phyloP scores from a whole-genome alignment of 148 eudicot species.

The Silene conica region DNA sequence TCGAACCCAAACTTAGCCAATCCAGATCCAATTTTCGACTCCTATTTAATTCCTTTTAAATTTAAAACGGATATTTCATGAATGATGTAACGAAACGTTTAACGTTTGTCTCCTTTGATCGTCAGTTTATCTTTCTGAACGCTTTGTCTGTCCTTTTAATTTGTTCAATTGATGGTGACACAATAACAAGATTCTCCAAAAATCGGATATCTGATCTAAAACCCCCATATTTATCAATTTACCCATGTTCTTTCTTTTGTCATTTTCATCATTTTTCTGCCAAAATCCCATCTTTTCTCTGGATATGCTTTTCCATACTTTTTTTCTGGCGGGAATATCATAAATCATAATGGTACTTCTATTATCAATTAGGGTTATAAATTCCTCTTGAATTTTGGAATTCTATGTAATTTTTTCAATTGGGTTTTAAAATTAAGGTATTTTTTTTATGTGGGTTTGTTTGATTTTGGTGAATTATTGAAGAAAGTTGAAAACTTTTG shows the following conservation, averaged over 20 bases:
- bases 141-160: constrained; percentile 18
- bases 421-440: constrained; percentile 11
- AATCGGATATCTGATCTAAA: constrained; percentile 31
- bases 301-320: constrained; percentile 23
- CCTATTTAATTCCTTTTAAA: too few relatives aligned
- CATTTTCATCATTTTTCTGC: background rate
- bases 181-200: constrained; percentile 26
- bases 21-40: too few relatives aligned
- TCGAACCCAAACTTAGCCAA: too few relatives aligned
- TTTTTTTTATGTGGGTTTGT: constrained; percentile 9
- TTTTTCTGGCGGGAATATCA: constrained; percentile 1
- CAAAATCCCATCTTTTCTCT: constrained; percentile 2
- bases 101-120: background rate
- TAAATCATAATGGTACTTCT: background rate
- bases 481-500: constrained; percentile 11
- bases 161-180: constrained; percentile 30
- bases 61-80: too few relatives aligned
- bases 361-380: constrained; percentile 10
- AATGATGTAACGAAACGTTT: too few relatives aligned
- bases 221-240: background rate
- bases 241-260: constrained; percentile 4
- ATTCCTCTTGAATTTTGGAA: background rate
- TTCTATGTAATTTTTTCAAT: background rate
- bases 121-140: background rate
- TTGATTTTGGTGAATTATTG: constrained; percentile 2